Base-by-base conservation (phyloP, 495 filamentous ascomycete genomes). In the Penicillium canariense region DNA sequence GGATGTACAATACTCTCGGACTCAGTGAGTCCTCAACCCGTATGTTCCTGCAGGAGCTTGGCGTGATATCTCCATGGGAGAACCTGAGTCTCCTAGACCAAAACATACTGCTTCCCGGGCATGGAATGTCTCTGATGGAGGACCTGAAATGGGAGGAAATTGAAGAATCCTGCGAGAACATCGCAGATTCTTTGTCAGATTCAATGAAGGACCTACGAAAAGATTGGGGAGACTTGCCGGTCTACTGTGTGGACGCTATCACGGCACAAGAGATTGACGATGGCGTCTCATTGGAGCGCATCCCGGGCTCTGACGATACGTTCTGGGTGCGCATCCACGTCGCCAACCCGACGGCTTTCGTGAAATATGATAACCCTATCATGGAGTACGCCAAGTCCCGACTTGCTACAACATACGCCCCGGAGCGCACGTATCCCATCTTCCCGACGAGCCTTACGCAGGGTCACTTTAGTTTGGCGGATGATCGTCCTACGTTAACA, bases 271-370 rank as follows among this genome's bases (percentile, higher is more conserved):
- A 97, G 61, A 89, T 96, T 48, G 94, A 98, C 56, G 93, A 97
- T 64, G 93, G 88, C 20, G 70, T 97, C 8, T 96, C 91, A 1
- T 54, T 97, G 7, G 89, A 94, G 64, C 70, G 68, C 9, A 77
- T 88, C 2, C 72, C 76, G 0, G 77, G 77, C 4, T 81, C 87
- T 14, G 56, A 71, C 15, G 68, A 73, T 54, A 68, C 60, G 6
- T 87, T 82, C 60, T 97, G 95, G 95, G 73, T 97, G 27, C 91
- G 89, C 63, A 69, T 95, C 10, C 94, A 98, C 64, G 77, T 96
- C 31, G 94, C 95, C n/a, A 94, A 97, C 63, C 95, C 93, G 2
- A 87, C 91, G 4, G 89, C 94, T n/a, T 88, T 87, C 58, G 77
- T 97, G 49, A 39, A 65, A 1, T 79, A 78, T 11, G 75, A 84